Percentiles rank a stretch among this genome's conserved stretches.
Evolutionary conservation across 2,329 filamentous ascomycete species (phyloP).

Genomic region (Aphanoascus verrucosus): DNA sequence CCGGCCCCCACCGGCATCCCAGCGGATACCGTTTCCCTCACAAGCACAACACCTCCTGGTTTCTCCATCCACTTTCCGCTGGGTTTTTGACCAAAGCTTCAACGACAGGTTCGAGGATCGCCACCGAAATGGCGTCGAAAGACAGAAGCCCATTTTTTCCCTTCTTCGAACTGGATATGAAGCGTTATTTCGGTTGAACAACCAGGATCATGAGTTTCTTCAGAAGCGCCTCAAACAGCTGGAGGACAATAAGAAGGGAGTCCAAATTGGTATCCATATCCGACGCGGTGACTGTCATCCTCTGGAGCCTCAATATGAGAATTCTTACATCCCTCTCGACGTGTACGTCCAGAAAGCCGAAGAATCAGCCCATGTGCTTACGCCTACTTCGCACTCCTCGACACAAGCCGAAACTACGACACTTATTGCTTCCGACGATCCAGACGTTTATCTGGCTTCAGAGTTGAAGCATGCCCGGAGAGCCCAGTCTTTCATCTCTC

Average conservation of each 20-base stretch:
- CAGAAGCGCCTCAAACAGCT: conserved; percentile 49
- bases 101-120: conserved; percentile 43
- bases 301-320: conserved; percentile 62
- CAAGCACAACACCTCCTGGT: conserved; percentile 64
- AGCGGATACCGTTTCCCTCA: conserved; percentile 70
- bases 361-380: conserved; percentile 42
- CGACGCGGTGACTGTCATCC: conserved; percentile 72
- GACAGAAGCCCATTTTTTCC: conserved; percentile 53
- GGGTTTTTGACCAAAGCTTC: conserved; percentile 53
- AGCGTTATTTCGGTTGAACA: conserved; percentile 58
- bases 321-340: conserved; percentile 66
- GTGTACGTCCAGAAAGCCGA: conserved; percentile 53
- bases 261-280: conserved; percentile 62
- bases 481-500: conserved; percentile 65
- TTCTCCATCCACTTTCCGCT: conserved; percentile 55
- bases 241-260: conserved; percentile 39
- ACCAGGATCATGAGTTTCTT: conserved; percentile 57
- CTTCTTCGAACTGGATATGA: conserved; percentile 62
- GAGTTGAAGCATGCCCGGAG: conserved; percentile 49
- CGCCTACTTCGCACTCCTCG: conserved; percentile 27
- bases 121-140: conserved; percentile 41
- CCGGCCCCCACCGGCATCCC: conserved; percentile 58
- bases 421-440: conserved; percentile 70
- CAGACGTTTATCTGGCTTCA: conserved; percentile 56
- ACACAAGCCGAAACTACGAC: conserved; percentile 24